A percentile compares a stretch with the other conserved stretches of the same genome.
These are phyloP conservation scores for Polygonum aviculare DNA, from an alignment of 148 eudicot species.

Conservation along the genomic window DNA sequence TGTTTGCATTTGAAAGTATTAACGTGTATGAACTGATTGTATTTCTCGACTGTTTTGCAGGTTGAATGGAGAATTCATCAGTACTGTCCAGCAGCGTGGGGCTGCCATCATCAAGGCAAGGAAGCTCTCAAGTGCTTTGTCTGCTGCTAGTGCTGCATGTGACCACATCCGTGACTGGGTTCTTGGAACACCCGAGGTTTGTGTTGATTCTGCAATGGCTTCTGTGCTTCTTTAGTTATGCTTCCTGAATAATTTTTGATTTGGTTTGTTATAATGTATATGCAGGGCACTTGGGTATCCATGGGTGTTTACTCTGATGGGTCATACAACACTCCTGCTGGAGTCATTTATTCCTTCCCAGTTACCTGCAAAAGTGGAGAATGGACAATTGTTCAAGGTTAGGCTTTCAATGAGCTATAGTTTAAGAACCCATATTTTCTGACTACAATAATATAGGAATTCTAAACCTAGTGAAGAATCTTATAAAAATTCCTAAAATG, in stretches of 20 bases:
- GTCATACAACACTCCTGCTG: constrained; percentile 89
- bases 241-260: background rate
- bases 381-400: constrained; percentile 91
- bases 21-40: background rate
- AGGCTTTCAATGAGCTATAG: background rate
- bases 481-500: too few relatives aligned
- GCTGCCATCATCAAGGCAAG: constrained; percentile 98
- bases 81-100: constrained; percentile 93
- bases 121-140: constrained; percentile 93
- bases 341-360: constrained; percentile 90
- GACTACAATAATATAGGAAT: background rate
- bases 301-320: constrained; percentile 99
- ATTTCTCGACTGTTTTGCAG: constrained; percentile 24
- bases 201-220: constrained; percentile 11
- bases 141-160: constrained; percentile 94
- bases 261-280: background rate
- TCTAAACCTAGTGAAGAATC: too few relatives aligned
- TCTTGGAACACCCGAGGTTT: constrained; percentile 95
- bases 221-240: background rate
- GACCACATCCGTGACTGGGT: constrained; percentile 99
- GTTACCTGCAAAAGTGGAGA: constrained; percentile 81
- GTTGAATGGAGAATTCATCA: constrained; percentile 83
- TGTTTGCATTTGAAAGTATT: too few relatives aligned
- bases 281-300: constrained; percentile 92
- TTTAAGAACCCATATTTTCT: too few relatives aligned